These are phyloP conservation scores for Crucihimalaya himalaica DNA, from an alignment of 345 rosid species.

Conservation along the genomic window DNA sequence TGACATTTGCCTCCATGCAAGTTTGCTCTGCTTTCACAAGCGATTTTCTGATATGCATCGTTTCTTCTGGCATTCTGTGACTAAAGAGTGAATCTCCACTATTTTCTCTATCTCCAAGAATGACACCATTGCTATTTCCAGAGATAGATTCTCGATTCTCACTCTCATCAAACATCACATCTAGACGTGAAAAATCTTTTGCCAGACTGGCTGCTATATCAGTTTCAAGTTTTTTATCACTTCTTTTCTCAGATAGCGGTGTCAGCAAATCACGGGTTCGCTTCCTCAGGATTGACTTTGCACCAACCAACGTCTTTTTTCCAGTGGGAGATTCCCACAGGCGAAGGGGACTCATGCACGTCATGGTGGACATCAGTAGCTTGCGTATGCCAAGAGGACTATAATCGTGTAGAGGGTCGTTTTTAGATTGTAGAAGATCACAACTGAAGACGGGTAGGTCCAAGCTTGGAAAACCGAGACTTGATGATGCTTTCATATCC, in stretches of 20 bases:
- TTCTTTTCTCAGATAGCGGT: constrained; percentile 84
- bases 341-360: constrained; percentile 86
- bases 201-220: constrained; percentile 68
- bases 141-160: constrained; percentile 40
- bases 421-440: constrained; percentile 75
- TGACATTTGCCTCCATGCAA: constrained; percentile 36
- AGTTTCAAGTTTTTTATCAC: constrained; percentile 80
- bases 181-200: constrained; percentile 80
- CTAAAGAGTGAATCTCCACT: constrained; percentile 34
- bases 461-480: constrained; percentile 88
- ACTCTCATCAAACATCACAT: constrained; percentile 70
- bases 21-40: constrained; percentile 40
- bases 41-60: constrained; percentile 31
- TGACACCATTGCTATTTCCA: constrained; percentile 37
- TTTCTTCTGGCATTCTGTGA: constrained; percentile 38
- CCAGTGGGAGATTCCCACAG: constrained; percentile 94
- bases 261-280: constrained; percentile 83
- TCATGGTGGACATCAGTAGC: constrained; percentile 83
- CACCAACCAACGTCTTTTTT: constrained; percentile 74
- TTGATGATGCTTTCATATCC: constrained; percentile 68
- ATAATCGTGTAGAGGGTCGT: constrained; percentile 80
- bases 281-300: constrained; percentile 87
- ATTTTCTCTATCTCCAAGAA: constrained; percentile 60
- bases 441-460: constrained; percentile 90
- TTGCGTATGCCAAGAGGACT: constrained; percentile 98